Evolutionary conservation across 441 rosid species (phyloP).

Genomic region (Jatropha multifida): DNA sequence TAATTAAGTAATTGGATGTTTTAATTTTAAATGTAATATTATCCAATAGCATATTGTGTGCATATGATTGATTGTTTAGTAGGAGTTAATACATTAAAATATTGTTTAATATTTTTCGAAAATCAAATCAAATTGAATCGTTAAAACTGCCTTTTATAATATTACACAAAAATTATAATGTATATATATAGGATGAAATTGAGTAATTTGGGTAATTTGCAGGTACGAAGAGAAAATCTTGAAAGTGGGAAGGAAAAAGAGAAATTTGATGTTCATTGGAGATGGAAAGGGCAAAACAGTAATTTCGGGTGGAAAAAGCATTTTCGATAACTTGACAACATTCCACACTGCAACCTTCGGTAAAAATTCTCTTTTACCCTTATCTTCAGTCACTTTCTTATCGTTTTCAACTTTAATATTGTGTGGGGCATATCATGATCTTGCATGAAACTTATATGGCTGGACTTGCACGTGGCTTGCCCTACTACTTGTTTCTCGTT

Average conservation of each 20-base stretch:
- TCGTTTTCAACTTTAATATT: neutral
- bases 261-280: constrained; percentile 84
- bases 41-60: too few species aligned
- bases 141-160: too few species aligned
- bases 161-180: too few species aligned
- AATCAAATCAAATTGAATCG: too few species aligned
- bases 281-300: constrained; percentile 88
- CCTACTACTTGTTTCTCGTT: neutral
- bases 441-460: neutral
- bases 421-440: neutral
- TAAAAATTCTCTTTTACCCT: constrained; percentile 20
- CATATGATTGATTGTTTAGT: too few species aligned
- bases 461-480: constrained; percentile 14
- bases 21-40: too few species aligned
- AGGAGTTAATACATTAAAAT: too few species aligned
- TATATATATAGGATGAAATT: neutral
- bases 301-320: constrained; percentile 62
- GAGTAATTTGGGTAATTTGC: neutral
- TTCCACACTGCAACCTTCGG: constrained; percentile 95
- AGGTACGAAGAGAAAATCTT: constrained; percentile 78
- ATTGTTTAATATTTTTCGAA: too few species aligned
- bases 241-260: constrained; percentile 88
- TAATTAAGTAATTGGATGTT: too few species aligned
- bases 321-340: constrained; percentile 60
- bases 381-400: neutral